Evolutionary conservation across 192 early-diverging fungal genomes (phyloP).

Genomic region (Diversispora eburnea): DNA sequence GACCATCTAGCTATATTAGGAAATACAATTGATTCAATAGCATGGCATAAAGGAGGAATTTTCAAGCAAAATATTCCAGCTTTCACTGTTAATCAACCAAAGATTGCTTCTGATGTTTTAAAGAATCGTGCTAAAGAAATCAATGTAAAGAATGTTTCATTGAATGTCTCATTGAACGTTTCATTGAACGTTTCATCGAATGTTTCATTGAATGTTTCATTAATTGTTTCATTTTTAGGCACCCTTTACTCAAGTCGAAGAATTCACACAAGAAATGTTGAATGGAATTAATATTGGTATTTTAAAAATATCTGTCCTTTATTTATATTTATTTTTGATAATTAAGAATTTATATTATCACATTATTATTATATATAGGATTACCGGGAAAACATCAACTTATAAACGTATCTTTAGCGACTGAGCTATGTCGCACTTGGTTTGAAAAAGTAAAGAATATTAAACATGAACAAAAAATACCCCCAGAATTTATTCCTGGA

Average conservation of each 20-base stretch:
- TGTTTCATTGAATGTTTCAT: not conserved
- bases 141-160: slow-evolving; percentile 39
- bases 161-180: not conserved
- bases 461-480: slow-evolving; percentile 31
- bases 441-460: slow-evolving; percentile 41
- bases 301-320: not conserved
- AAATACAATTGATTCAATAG: slow-evolving; percentile 70
- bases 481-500: slow-evolving; percentile 58
- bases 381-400: slow-evolving; percentile 81
- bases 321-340: not conserved
- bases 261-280: slow-evolving; percentile 27
- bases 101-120: slow-evolving; percentile 65
- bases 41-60: slow-evolving; percentile 84
- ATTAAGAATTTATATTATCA: not conserved
- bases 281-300: slow-evolving; percentile 42
- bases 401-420: slow-evolving; percentile 79
- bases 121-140: slow-evolving; percentile 64
- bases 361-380: slow-evolving; percentile 43
- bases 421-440: slow-evolving; percentile 70
- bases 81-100: slow-evolving; percentile 67
- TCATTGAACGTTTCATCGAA: not conserved
- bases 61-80: slow-evolving; percentile 72
- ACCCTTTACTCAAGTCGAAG: slow-evolving; percentile 37
- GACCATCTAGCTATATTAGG: slow-evolving; percentile 73
- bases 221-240: slow-evolving; percentile 26